Evolutionary conservation across 2,329 filamentous ascomycete genomes (phyloP).

Genomic region (Neofusicoccum umdonicola): DNA sequence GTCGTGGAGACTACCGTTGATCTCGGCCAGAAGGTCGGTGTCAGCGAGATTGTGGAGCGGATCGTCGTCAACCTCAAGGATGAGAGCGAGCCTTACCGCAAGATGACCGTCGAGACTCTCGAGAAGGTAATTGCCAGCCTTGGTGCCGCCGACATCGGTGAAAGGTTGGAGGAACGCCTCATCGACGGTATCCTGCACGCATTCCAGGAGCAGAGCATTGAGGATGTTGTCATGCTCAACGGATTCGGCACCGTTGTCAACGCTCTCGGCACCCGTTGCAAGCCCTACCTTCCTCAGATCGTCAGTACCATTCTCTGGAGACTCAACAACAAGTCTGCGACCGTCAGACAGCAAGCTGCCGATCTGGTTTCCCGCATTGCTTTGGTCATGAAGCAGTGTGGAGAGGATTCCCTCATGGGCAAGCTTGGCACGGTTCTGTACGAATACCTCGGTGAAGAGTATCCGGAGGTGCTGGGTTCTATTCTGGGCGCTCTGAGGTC

Average conservation of each 20-base stretch:
- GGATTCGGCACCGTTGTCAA: constrained; percentile 98
- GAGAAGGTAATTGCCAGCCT: constrained; percentile 94
- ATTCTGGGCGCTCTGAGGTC: constrained; percentile 92
- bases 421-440: constrained; percentile 94
- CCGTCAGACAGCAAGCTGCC: constrained; percentile 93
- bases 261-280: constrained; percentile 87
- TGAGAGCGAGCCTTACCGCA: constrained; percentile 94
- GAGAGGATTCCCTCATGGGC: constrained; percentile 91
- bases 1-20: constrained; percentile 98
- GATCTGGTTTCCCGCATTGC: constrained; percentile 96
- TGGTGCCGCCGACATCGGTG: constrained; percentile 89
- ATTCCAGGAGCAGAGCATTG: constrained; percentile 97
- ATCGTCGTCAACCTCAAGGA: constrained; percentile 96
- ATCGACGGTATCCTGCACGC: constrained; percentile 94
- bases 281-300: constrained; percentile 94
- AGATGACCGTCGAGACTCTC: constrained; percentile 98
- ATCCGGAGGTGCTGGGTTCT: constrained; percentile 93
- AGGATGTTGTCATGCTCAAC: constrained; percentile 94
- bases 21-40: constrained; percentile 95
- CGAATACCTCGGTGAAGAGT: constrained; percentile 97
- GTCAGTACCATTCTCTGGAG: constrained; percentile 95
- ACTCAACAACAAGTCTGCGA: constrained; percentile 96
- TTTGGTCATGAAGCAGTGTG: constrained; percentile 98
- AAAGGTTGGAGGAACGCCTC: constrained; percentile 86
- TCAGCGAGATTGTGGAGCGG: constrained; percentile 88